Percentiles rank a stretch among this genome's conserved stretches.
These are phyloP conservation scores for Salix caprea DNA, from an alignment of 345 rosid species.

Conservation along the genomic window DNA sequence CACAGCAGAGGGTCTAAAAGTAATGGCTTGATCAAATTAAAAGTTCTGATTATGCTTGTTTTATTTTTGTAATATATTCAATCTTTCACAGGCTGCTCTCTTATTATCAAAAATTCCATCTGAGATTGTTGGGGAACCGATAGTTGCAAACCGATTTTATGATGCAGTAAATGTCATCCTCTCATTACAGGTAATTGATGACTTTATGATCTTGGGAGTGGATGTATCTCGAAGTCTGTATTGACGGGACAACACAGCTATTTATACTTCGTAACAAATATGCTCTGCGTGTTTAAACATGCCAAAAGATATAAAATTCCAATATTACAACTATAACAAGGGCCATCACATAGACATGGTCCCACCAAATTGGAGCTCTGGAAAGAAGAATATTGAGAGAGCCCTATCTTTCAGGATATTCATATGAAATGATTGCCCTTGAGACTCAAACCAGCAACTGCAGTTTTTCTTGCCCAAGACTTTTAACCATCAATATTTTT, in stretches of 20 bases:
- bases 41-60: not conserved
- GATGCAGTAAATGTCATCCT: slow-evolving; percentile 87
- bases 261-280: not conserved
- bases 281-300: not conserved
- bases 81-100: slow-evolving; percentile 56
- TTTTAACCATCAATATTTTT: not conserved
- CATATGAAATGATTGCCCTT: not conserved
- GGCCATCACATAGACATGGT: not conserved
- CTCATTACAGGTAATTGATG: slow-evolving; percentile 66
- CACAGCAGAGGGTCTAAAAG: slow-evolving; percentile 91
- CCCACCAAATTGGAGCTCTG: not conserved
- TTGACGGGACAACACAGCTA: not conserved
- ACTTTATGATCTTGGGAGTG: not conserved
- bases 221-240: not conserved
- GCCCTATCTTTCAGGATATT: not conserved
- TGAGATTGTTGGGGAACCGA: slow-evolving; percentile 74
- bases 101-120: slow-evolving; percentile 62
- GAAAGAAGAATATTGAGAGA: not conserved
- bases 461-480: not conserved
- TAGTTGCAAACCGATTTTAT: slow-evolving; percentile 53
- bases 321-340: not conserved
- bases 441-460: not conserved
- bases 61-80: slow-evolving; percentile 7
- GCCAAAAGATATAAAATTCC: not conserved
- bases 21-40: slow-evolving; percentile 24